A percentile compares a stretch with the other conserved stretches of the same genome.
Evolutionary conservation across 1,284 basidiomycete genomes (phyloP).

Genomic region (Hymenochaete sp.): DNA sequence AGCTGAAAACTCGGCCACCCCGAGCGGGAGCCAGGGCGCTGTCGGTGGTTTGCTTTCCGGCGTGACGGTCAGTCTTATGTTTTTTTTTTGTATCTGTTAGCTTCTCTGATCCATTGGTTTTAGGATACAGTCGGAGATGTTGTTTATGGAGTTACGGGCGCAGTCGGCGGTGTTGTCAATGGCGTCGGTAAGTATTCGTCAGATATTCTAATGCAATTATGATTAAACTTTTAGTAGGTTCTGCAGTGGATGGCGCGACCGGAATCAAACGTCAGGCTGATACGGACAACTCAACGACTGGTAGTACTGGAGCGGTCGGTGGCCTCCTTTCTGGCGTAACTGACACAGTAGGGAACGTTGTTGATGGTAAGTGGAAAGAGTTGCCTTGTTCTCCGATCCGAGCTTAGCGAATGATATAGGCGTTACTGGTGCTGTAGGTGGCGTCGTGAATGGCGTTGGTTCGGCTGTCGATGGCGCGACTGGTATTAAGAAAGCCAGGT

Average conservation of each 20-base stretch:
- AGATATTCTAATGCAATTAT: no score
- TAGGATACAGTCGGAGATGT: no score
- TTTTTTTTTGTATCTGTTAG: no score
- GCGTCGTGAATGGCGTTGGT: background rate
- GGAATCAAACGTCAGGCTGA: background rate
- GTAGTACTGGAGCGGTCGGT: background rate
- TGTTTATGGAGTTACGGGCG: background rate
- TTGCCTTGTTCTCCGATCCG: background rate
- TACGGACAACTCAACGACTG: background rate
- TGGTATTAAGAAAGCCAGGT: conserved; percentile 1
- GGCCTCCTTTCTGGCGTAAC: conserved; percentile 2
- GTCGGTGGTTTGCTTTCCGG: conserved; percentile 1
- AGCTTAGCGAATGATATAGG: background rate
- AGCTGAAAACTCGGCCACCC: no score
- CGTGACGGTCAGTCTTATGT: no score
- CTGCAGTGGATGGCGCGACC: conserved; percentile 1
- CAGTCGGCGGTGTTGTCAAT: conserved; percentile 1
- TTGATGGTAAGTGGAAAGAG: conserved; percentile 6
- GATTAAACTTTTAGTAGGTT: no score
- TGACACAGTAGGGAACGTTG: conserved; percentile 3
- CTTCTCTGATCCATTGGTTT: no score
- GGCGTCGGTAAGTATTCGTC: no score
- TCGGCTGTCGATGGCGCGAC: conserved; percentile 5
- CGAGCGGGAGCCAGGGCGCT: background rate
- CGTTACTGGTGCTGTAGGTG: background rate